Base-by-base conservation (phyloP, 768 basidiomycete genomes). In the Trametes elegans region DNA sequence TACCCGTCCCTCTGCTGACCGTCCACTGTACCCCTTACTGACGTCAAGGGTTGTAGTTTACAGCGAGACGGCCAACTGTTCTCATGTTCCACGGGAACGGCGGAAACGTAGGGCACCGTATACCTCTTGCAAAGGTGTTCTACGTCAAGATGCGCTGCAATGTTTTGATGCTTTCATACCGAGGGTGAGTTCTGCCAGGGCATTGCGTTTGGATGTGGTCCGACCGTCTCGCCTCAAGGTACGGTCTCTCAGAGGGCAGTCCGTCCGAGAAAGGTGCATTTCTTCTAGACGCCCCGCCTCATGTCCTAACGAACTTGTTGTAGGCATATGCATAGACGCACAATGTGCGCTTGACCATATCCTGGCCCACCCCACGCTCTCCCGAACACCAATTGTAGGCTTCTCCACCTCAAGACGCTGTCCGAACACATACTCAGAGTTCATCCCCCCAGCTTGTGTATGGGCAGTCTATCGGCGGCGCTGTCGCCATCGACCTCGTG, bases 31-130 rank as follows among this genome's bases (percentile, higher is more conserved):
- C 16, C 31, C 48, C 36, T 57, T 57, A 40, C 49, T 57, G 45
- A 57, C 38, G 44, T 46, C 49, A 26, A 27, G 49, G 39, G 36
- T 32, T 42, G 14, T 43, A 78, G 78, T 77, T 76, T 57, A 73
- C 76, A 14, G 66, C 74, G 0, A 69, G 67, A 39, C 77, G 93
- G 14, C 96, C 96, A 1, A 97, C 93, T 0, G 77, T 98, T 2
- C 70, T 98, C 45, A 90, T 98, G 84, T 93, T 97, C 52, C 95
- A 98, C 62, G 96, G 96, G 7, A 91, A 91, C 63, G 89, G 84
- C 0, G 90, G 90, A 13, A 93, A 92, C 61, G 76, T 84, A 34
- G 95, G 96, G 0, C 96, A 98, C 66, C 81, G 96, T 23, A 80
- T 98, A 66, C 96, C 94, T 2, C 74, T 97, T 24, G 95, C 90